Evolutionary conservation across 1,139 yeast species (phyloP), one percentile per base, ranked within the genome.

Genomic region (Hyphopichia burtonii): DNA sequence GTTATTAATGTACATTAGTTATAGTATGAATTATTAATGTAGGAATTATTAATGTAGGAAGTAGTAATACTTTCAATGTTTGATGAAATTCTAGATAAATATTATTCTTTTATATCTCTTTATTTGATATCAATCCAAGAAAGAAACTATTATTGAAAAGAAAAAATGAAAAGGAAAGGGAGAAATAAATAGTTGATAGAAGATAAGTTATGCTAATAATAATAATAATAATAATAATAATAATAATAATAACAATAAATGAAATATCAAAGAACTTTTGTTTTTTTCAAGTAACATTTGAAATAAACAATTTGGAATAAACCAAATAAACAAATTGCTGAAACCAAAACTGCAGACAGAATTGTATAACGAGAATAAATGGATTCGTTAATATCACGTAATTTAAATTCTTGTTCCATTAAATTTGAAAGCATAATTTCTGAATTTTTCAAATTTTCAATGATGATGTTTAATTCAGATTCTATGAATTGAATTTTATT

Each of bases 311-410:
- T 41, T 45, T 70, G 76, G 22, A 53, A 41, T 8, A 60, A 15
- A 1, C 76, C 75, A 48, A 64, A 57, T 2, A 58, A 43, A 20
- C 56, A 48, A 14, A 67, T 69, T 15, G 59, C 49, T 15, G 56
- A 45, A 27, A 70, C 50, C 16, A 71, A 42, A 8, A 55, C 44
- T 33, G 65, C 54, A 14, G 71, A 55, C 17, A 58, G 51, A 28
- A 47, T 46, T 18, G 73, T 67, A 52, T 68, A 70, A 16, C 61
- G 61, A 23, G 63, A 53, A 43, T 51, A 72, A 30, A 72, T 71
- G 17, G 54, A 58, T 48, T 73, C 78, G 51, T 73, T 73, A 36
- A 61, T 61, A 47, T 71, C 70, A 44, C 78, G 52, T 40, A 71
- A 56, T 45, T 54, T 55, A 18, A 49, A 56, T 48, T 73, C 77